Base-by-base conservation (phyloP, 208 protist genomes). In the Crithidia fasciculata region DNA sequence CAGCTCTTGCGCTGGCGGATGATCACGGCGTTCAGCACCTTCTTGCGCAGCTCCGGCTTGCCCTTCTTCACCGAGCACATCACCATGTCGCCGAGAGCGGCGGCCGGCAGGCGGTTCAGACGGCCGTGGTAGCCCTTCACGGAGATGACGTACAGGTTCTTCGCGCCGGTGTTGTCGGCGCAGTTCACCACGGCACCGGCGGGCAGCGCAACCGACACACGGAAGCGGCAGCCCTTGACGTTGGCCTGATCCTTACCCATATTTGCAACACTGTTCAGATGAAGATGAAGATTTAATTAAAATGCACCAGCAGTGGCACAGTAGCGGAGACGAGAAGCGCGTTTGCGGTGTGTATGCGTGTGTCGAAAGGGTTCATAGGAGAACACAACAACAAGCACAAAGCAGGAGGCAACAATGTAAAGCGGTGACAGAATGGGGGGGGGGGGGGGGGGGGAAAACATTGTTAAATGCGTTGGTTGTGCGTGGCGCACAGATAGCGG, bases 61-160 rank as follows among this genome's bases (percentile, higher is more conserved):
- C 99, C 99, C 89, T 99, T 99, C 97, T 99, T 99, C 76, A 99
- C 98, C 47, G 99, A 99, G 73, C 94, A 98, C 89, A 99, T 97
- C 70, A 99, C 93, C 92, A 99, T 99, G 88, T 99, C 98, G 66
- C 99, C 99, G 71, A 99, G 90, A 56, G 94, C 94, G 50, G 98
- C 99, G 49, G 95, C 80, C 45, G 99, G 99, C 59, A 99, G 89
- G 76, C 98, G 94, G 91, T 99, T 99, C 15, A 99, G 94, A 72
- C 99, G 93, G 73, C 98, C 99, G 78, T 99, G 95, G 81, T 98
- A 96, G 60, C 97, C 96, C 84, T 98, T 98, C 54, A 99, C 98
- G 76, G 99, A 91, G 82, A 99, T 99, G 82, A 99, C 89, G 92
- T 99, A 99, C 67, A 99, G 89, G 89, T 99, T 99, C 94, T 99